Percentiles rank a stretch among this genome's conserved stretches.
Conservation (phyloP, 306 rosid species). For the Hippophae tibetana region DNA sequence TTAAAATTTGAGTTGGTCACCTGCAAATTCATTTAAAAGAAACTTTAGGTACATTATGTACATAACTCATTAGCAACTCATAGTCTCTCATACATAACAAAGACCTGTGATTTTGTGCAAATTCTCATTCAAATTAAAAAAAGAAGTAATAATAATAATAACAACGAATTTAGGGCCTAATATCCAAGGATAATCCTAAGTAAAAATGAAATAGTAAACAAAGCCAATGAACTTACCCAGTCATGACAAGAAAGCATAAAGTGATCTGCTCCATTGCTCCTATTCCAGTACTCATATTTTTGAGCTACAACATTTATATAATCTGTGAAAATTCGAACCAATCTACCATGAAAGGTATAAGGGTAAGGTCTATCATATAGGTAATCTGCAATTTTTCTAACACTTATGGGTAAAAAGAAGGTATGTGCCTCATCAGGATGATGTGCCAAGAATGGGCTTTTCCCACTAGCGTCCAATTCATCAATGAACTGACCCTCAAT, state of each 20-base stretch:
- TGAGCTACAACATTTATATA: slow-evolving; percentile 22
- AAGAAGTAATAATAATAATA: too few relatives aligned
- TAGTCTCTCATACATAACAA: too few relatives aligned
- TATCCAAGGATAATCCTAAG: too few relatives aligned
- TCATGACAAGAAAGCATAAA: slow-evolving; percentile 58
- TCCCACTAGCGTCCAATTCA: slow-evolving; percentile 36
- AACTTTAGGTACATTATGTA: too few relatives aligned
- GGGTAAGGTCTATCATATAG: slow-evolving; percentile 26
- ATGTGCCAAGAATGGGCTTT: slow-evolving; percentile 24
- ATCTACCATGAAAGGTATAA: slow-evolving; percentile 17
- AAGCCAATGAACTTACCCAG: slow-evolving; percentile 31
- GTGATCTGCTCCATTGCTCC: slow-evolving; percentile 59
- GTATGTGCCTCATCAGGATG: slow-evolving; percentile 46
- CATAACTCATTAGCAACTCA: too few relatives aligned
- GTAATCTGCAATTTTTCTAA: slow-evolving; percentile 32
- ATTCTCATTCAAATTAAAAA: too few relatives aligned
- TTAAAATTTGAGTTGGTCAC: too few relatives aligned
- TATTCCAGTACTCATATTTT: slow-evolving; percentile 44
- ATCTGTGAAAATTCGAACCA: slow-evolving; percentile 29
- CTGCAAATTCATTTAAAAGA: too few relatives aligned
- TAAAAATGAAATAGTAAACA: not conserved
- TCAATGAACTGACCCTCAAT: slow-evolving; percentile 70
- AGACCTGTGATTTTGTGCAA: too few relatives aligned
- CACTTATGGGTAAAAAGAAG: slow-evolving; percentile 45
- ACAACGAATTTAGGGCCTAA: too few relatives aligned